A percentile compares a stretch with the other conserved stretches of the same genome.
Evolutionary conservation across 257 asterid genomes (phyloP).

Genomic region (Solanum rostratum): DNA sequence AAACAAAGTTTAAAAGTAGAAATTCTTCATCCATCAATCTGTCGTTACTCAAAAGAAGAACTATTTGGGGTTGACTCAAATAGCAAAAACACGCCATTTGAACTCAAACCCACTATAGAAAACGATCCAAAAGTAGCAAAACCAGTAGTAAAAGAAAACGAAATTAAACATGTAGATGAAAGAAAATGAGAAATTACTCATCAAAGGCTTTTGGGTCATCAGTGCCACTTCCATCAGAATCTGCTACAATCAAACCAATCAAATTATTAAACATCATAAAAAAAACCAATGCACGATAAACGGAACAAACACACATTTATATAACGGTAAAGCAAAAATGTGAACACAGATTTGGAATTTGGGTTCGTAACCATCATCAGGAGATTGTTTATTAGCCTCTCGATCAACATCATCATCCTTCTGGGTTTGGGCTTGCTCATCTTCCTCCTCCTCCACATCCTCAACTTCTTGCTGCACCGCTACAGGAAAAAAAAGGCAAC

Average conservation of each 20-base stretch:
- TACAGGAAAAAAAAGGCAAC: too few species aligned
- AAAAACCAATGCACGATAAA: neutral
- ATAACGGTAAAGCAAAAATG: neutral
- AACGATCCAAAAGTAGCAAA: neutral
- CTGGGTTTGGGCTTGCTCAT: constrained; percentile 1
- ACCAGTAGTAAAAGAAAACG: neutral
- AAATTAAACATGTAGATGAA: constrained; percentile 12
- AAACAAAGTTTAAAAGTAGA: neutral
- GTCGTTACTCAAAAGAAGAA: neutral
- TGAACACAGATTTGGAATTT: neutral
- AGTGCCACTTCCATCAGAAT: constrained; percentile 32
- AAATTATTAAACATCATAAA: neutral
- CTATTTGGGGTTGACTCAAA: too few species aligned
- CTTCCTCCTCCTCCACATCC: neutral
- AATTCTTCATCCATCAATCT: neutral
- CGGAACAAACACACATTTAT: neutral
- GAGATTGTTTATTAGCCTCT: constrained; percentile 5
- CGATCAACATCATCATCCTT: constrained; percentile 1
- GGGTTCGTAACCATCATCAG: constrained; percentile 10
- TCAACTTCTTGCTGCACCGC: neutral
- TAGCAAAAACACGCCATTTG: neutral
- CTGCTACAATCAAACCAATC: constrained; percentile 20
- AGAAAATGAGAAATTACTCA: constrained; percentile 8
- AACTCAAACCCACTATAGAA: neutral
- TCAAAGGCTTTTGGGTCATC: constrained; percentile 28